A percentile compares a stretch with the other conserved stretches of the same genome.
Conservation (phyloP, 139 green algal species). For the Spirogloea muscicola region DNA sequence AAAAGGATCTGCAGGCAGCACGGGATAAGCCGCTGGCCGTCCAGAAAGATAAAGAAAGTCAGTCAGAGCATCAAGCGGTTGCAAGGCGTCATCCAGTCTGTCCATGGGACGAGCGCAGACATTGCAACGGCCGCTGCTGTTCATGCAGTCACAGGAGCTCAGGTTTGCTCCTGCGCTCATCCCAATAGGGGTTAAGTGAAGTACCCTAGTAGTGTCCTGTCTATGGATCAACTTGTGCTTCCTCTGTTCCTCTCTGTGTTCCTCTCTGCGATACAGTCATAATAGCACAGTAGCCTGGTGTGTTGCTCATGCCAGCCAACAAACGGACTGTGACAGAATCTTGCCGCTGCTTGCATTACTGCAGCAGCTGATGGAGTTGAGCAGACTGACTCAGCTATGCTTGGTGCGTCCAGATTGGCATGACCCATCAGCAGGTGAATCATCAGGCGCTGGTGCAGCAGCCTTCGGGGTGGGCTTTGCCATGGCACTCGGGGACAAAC, state of each 20-base stretch:
- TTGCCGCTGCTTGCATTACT: constrained; percentile 5
- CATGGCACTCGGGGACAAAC: neutral
- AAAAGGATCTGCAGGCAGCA: constrained; percentile 59
- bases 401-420: neutral
- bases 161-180: constrained; percentile 3
- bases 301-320: neutral
- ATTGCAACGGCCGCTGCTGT: constrained; percentile 23
- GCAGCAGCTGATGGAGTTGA: neutral
- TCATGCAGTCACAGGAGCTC: constrained; percentile 26
- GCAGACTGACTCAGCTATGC: neutral
- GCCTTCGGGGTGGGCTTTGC: neutral
- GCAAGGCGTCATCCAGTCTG: constrained; percentile 43
- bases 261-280: neutral
- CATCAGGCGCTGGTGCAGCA: neutral
- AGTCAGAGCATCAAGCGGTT: constrained; percentile 34
- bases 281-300: neutral
- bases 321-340: neutral
- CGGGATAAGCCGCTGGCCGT: constrained; percentile 55
- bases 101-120: constrained; percentile 32
- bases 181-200: neutral
- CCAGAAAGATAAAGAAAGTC: constrained; percentile 53
- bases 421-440: neutral
- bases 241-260: neutral
- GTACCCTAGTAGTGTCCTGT: neutral
- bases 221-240: neutral